Conservation (phyloP, 148 eudicot species). For the Cornus controversa region DNA sequence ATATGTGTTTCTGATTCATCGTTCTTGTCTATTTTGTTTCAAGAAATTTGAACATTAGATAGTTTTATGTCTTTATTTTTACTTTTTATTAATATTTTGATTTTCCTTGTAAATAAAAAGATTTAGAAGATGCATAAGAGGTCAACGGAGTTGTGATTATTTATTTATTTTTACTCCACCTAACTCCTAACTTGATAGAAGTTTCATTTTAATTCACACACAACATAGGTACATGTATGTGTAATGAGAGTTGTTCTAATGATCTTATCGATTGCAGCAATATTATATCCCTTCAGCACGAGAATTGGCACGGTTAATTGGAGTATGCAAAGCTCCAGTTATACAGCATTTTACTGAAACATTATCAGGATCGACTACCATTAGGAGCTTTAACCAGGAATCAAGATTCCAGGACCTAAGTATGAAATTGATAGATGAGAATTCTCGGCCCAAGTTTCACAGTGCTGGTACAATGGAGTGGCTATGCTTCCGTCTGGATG, state of each 20-base stretch:
- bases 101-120: too few species aligned
- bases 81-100: too few species aligned
- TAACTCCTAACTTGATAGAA: too few species aligned
- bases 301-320: constrained; percentile 52
- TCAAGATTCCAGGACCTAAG: constrained; percentile 36
- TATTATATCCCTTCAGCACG: constrained; percentile 61
- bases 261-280: constrained; percentile 32
- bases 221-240: background rate
- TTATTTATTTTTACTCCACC: too few species aligned
- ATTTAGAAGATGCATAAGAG: too few species aligned
- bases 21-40: too few species aligned
- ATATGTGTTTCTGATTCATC: too few species aligned
- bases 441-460: constrained; percentile 44
- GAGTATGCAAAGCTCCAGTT: constrained; percentile 59
- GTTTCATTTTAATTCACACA: background rate
- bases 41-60: too few species aligned
- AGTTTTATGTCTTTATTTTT: too few species aligned
- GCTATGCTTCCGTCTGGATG: constrained; percentile 56
- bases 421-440: constrained; percentile 33
- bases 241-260: background rate
- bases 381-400: constrained; percentile 58
- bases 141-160: too few species aligned
- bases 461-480: constrained; percentile 48
- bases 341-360: constrained; percentile 67
- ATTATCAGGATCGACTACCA: constrained; percentile 55